Percentiles rank a stretch among this genome's conserved stretches.
Evolutionary conservation across 768 basidiomycete species (phyloP).

Genomic region (Lentinula aciculospora): DNA sequence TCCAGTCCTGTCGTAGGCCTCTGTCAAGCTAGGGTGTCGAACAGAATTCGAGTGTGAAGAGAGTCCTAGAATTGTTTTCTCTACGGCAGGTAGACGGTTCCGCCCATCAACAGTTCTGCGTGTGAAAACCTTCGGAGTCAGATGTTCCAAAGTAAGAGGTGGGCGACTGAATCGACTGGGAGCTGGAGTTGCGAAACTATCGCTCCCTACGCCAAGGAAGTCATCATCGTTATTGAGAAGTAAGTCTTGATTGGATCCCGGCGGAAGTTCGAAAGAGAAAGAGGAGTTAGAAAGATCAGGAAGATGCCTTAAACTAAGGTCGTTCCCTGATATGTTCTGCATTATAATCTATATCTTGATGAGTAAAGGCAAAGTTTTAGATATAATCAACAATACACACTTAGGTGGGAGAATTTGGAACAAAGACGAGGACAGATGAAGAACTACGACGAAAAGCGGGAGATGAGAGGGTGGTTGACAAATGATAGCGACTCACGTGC

Average conservation of each 20-base stretch:
- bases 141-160: slow-evolving; percentile 32
- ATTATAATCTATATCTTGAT: slow-evolving; percentile 4
- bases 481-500: too few species aligned
- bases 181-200: slow-evolving; percentile 31
- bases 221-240: slow-evolving; percentile 41
- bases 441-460: too few species aligned
- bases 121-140: slow-evolving; percentile 23
- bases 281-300: slow-evolving; percentile 50
- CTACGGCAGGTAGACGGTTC: slow-evolving; percentile 12
- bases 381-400: too few species aligned
- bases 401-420: too few species aligned
- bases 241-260: slow-evolving; percentile 38
- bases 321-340: slow-evolving; percentile 27
- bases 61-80: neutral
- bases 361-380: neutral
- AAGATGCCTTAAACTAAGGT: slow-evolving; percentile 46
- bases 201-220: slow-evolving; percentile 37
- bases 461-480: too few species aligned
- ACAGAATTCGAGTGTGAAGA: neutral
- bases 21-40: neutral
- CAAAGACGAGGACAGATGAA: too few species aligned
- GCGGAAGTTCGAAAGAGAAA: slow-evolving; percentile 54
- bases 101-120: slow-evolving; percentile 17
- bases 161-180: slow-evolving; percentile 20
- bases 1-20: neutral